These are phyloP conservation scores for Beauveria sp. DNA, from an alignment of 2,329 filamentous ascomycete genomes.

Conservation along the genomic window DNA sequence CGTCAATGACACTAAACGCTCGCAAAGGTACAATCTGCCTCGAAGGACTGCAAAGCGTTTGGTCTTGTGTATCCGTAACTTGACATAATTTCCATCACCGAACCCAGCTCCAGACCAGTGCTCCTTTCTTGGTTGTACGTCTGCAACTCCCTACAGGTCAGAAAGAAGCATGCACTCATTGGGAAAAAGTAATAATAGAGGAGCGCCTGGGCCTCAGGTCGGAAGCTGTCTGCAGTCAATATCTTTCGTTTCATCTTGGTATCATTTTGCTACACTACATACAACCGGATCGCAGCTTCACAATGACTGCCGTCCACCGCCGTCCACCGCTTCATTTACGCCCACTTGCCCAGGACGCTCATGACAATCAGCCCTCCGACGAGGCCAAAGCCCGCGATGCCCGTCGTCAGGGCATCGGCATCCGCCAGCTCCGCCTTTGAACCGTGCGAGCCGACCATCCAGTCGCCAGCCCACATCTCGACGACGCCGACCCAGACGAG, in stretches of 20 bases:
- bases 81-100: no score
- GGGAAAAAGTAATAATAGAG: no score
- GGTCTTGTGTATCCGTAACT: no score
- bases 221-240: not conserved
- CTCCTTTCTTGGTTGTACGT: no score
- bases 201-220: no score
- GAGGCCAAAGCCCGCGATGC: slow-evolving; percentile 44
- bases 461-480: slow-evolving; percentile 73
- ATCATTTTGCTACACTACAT: not conserved
- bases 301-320: not conserved
- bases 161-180: no score
- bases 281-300: not conserved
- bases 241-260: not conserved
- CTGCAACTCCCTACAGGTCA: no score
- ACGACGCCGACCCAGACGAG: slow-evolving; percentile 73
- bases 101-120: no score
- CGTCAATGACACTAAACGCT: no score
- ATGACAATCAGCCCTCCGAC: slow-evolving; percentile 58
- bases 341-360: slow-evolving; percentile 71
- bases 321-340: slow-evolving; percentile 29
- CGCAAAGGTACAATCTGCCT: no score
- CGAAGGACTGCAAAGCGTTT: no score
- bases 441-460: slow-evolving; percentile 45
- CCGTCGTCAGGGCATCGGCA: slow-evolving; percentile 39
- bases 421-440: slow-evolving; percentile 42